Evolutionary conservation across 2,329 filamentous ascomycete species (phyloP).

Genomic region (Cladosporium colombiae): DNA sequence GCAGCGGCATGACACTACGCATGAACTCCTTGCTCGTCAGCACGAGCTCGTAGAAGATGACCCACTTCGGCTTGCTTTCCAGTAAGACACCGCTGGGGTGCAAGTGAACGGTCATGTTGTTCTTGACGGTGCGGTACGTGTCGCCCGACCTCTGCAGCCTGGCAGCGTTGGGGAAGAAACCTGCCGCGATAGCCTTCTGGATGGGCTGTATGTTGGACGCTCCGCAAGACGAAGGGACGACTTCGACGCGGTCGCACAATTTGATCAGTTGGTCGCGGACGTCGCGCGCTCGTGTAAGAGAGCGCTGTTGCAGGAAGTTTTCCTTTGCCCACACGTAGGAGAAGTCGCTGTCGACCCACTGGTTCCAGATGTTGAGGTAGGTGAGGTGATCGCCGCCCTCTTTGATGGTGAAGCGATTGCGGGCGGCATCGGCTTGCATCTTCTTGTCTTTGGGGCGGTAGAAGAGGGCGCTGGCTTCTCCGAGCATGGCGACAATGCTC

Average conservation of each 20-base stretch:
- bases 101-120: conserved; percentile 83
- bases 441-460: conserved; percentile 97
- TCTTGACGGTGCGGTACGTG: conserved; percentile 89
- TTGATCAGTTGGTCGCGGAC: conserved; percentile 90
- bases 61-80: conserved; percentile 78
- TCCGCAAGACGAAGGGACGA: conserved; percentile 68
- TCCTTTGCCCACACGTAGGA: conserved; percentile 84
- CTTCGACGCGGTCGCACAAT: conserved; percentile 90
- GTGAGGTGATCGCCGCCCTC: conserved; percentile 90
- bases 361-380: conserved; percentile 89
- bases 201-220: conserved; percentile 74
- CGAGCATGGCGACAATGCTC: conserved; percentile 90
- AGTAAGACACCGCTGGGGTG: conserved; percentile 84
- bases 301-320: conserved; percentile 90
- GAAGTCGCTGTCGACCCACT: conserved; percentile 93
- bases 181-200: conserved; percentile 82
- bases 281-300: conserved; percentile 83
- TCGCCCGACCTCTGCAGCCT: conserved; percentile 80
- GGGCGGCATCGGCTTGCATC: conserved; percentile 88
- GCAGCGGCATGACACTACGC: conserved; percentile 80
- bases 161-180: conserved; percentile 93
- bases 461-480: conserved; percentile 85
- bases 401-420: conserved; percentile 83
- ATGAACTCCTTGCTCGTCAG: conserved; percentile 90
- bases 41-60: conserved; percentile 83